phyloP scores from a whole-genome alignment of 1,139 yeast genomes.

The Komagataea norvegica region DNA sequence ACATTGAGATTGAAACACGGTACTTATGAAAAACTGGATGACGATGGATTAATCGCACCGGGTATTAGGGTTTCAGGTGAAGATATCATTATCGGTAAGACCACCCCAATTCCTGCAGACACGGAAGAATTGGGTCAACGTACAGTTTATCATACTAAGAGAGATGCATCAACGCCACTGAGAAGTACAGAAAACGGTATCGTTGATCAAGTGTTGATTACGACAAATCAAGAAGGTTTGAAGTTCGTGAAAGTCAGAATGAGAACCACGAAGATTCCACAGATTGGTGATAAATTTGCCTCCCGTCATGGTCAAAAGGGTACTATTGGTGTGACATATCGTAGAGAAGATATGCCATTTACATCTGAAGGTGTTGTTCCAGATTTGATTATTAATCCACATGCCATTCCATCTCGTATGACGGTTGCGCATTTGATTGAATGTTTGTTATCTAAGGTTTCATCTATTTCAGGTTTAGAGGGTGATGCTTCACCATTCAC shows the following conservation, averaged over 20 bases:
- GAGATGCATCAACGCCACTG: conserved; percentile 97
- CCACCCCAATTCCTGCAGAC: conserved; percentile 97
- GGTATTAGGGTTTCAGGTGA: conserved; percentile 99
- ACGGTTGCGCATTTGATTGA: conserved; percentile 99
- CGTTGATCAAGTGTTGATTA: conserved; percentile 93
- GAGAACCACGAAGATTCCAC: conserved; percentile 98
- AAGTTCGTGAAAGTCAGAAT: conserved; percentile 96
- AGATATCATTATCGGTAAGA: conserved; percentile 96
- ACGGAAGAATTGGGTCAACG: conserved; percentile 98
- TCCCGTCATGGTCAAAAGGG: conserved; percentile 99
- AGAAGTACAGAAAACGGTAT: conserved; percentile 97
- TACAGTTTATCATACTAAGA: conserved; percentile 94
- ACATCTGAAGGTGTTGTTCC: conserved; percentile 96
- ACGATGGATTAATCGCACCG: conserved; percentile 96
- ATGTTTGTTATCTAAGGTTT: conserved; percentile 92
- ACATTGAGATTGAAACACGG: conserved; percentile 95
- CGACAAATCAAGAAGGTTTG: conserved; percentile 97
- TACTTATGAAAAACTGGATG: conserved; percentile 95
- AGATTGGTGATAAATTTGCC: conserved; percentile 98
- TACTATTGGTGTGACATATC: conserved; percentile 97
- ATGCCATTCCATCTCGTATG: conserved; percentile 99
- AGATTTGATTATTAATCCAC: conserved; percentile 95
- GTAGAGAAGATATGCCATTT: conserved; percentile 99
- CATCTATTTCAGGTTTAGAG: conserved; percentile 90
- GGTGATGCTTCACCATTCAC: conserved; percentile 99